Conservation (phyloP, 129 eudicot genomes). For the Cynara cardunculus region DNA sequence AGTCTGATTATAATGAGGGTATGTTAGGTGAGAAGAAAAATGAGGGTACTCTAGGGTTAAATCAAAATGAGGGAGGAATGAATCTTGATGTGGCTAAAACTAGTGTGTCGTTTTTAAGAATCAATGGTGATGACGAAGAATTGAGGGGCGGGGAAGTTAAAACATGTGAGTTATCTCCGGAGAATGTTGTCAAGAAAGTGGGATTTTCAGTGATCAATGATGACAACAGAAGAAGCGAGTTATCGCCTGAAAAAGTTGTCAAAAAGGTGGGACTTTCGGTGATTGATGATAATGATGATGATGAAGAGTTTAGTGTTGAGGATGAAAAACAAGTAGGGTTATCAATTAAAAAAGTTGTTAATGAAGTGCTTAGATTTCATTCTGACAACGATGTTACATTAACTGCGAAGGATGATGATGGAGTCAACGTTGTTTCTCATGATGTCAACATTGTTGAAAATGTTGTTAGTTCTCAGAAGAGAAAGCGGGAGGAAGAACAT, state of each 20-base stretch:
- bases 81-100: constrained; percentile 23
- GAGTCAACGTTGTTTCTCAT: constrained; percentile 13
- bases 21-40: too few species aligned
- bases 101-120: constrained; percentile 9
- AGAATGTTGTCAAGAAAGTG: constrained; percentile 28
- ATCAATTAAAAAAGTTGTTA: background rate
- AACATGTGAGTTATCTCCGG: constrained; percentile 17
- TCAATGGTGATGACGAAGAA: constrained; percentile 12
- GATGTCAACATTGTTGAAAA: constrained; percentile 17
- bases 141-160: constrained; percentile 7
- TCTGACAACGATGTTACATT: background rate
- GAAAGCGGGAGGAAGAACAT: constrained; percentile 47
- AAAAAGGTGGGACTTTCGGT: constrained; percentile 19
- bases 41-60: background rate
- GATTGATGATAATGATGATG: constrained; percentile 16
- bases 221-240: constrained; percentile 11
- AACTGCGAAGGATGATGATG: constrained; percentile 11
- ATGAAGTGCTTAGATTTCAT: background rate
- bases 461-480: constrained; percentile 37
- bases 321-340: background rate
- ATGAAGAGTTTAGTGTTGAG: constrained; percentile 5
- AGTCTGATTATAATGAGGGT: background rate
- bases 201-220: constrained; percentile 22
- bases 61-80: constrained; percentile 11
- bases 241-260: constrained; percentile 19